Percentiles rank a stretch among this genome's conserved stretches.
These are phyloP conservation scores for Lolium multiflorum DNA, from an alignment of 176 grass and related monocot species.

Conservation along the genomic window DNA sequence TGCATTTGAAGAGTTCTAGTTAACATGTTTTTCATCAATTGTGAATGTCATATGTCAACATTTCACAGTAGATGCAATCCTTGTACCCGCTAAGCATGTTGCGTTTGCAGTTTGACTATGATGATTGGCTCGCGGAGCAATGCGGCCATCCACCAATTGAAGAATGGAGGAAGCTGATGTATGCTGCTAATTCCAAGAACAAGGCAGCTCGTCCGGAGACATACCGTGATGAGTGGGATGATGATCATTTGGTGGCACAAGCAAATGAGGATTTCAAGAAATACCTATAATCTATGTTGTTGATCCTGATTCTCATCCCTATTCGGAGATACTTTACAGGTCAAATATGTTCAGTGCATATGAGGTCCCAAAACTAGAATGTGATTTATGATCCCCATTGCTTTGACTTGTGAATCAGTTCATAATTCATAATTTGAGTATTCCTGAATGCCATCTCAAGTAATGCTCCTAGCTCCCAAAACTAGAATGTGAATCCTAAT, in stretches of 20 bases:
- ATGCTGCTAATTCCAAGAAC: conserved; percentile 27
- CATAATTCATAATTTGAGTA: background rate
- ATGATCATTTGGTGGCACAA: conserved; percentile 58
- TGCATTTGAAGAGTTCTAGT: background rate
- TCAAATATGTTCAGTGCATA: background rate
- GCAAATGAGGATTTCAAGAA: conserved; percentile 70
- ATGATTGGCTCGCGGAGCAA: conserved; percentile 77
- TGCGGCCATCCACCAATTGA: conserved; percentile 56
- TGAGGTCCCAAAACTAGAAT: background rate
- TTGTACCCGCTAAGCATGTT: background rate
- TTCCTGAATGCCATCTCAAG: no score
- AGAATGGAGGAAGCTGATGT: conserved; percentile 88
- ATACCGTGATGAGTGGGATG: conserved; percentile 78
- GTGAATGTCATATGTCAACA: background rate
- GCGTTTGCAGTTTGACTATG: conserved; percentile 74
- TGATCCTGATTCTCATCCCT: background rate
- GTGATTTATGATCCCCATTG: background rate
- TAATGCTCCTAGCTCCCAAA: no score
- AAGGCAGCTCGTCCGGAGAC: conserved; percentile 57
- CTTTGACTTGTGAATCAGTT: background rate
- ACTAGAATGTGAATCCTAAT: background rate
- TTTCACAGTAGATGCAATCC: background rate
- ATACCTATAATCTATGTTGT: conserved; percentile 34
- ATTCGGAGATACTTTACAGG: background rate
- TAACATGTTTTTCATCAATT: background rate